Evolutionary conservation across 164 flowering plant genomes (phyloP).

Genomic region (Annona cherimola): DNA sequence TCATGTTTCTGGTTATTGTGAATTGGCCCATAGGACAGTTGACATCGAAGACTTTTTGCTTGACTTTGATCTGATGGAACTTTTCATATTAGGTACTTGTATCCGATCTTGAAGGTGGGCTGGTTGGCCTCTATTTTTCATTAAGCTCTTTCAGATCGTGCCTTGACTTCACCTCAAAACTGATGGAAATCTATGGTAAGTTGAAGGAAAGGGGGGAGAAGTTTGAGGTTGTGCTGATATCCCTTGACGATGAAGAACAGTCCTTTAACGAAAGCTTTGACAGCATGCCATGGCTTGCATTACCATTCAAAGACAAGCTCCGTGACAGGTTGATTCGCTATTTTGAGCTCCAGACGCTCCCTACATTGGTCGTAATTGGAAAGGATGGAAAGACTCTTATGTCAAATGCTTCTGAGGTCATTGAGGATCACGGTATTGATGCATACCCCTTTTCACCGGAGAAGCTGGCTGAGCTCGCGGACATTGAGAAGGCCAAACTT

Average conservation of each 20-base stretch:
- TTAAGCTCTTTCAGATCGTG: not conserved
- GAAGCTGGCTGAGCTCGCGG: constrained; percentile 23
- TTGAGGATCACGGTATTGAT: constrained; percentile 20
- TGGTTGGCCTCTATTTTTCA: constrained; percentile 29
- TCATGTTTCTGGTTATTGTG: too few relatives aligned
- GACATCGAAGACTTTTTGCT: too few relatives aligned
- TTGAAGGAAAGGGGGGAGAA: constrained; percentile 24
- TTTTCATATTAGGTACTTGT: constrained; percentile 21
- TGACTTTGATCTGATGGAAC: not conserved
- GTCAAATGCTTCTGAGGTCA: constrained; percentile 16
- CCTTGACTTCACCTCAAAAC: constrained; percentile 16
- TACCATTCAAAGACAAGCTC: constrained; percentile 22
- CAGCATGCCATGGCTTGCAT: constrained; percentile 21
- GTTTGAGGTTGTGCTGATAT: constrained; percentile 22
- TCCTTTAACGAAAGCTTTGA: constrained; percentile 10
- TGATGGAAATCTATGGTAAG: constrained; percentile 16
- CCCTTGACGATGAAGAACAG: constrained; percentile 16
- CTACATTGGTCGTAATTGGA: constrained; percentile 23
- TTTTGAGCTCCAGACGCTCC: constrained; percentile 16
- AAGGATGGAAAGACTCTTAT: constrained; percentile 26
- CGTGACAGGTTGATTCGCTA: constrained; percentile 7
- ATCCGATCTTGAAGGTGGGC: constrained; percentile 33
- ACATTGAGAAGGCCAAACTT: constrained; percentile 23
- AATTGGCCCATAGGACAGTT: too few relatives aligned
- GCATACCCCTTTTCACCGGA: constrained; percentile 35